Conservation (phyloP, 208 protist genomes). For the Herpetomonas samuelpessoai region DNA sequence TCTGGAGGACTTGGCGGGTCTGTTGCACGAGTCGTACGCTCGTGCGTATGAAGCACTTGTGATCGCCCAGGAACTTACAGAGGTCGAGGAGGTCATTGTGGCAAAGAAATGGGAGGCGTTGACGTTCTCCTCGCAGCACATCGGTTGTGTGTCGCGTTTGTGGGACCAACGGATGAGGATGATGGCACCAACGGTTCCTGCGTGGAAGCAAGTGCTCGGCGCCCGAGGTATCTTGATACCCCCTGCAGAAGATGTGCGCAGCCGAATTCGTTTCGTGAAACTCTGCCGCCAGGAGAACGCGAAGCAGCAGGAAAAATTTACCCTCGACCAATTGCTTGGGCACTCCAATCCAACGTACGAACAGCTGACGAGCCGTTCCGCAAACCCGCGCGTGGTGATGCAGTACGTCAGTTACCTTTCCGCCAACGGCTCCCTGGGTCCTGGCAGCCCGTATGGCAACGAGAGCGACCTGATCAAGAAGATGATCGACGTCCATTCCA, state of each 20-base stretch:
- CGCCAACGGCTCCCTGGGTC: constrained; percentile 53
- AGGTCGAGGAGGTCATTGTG: constrained; percentile 98
- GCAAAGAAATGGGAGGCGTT: constrained; percentile 62
- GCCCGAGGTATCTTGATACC: constrained; percentile 92
- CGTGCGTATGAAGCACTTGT: constrained; percentile 95
- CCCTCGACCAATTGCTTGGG: constrained; percentile 71
- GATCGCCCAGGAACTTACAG: constrained; percentile 95
- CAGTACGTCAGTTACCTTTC: constrained; percentile 83
- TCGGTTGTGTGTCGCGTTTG: constrained; percentile 79
- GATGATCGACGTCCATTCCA: constrained; percentile 84
- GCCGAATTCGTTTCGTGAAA: constrained; percentile 97
- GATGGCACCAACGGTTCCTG: constrained; percentile 91
- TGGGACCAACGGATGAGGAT: constrained; percentile 93
- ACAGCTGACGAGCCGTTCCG: constrained; percentile 58
- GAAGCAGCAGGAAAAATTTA: constrained; percentile 74
- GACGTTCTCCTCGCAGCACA: constrained; percentile 59
- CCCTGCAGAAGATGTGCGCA: constrained; percentile 91
- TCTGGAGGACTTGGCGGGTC: constrained; percentile 64
- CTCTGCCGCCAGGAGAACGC: constrained; percentile 89
- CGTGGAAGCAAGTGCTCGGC: constrained; percentile 96
- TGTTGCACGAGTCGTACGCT: constrained; percentile 85
- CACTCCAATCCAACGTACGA: constrained; percentile 56
- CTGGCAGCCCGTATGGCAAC: constrained; percentile 50
- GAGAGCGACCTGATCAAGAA: constrained; percentile 79
- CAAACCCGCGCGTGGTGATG: constrained; percentile 81